phyloP scores from a whole-genome alignment of 139 green algal genomes.

The Coelastrella sp. region DNA sequence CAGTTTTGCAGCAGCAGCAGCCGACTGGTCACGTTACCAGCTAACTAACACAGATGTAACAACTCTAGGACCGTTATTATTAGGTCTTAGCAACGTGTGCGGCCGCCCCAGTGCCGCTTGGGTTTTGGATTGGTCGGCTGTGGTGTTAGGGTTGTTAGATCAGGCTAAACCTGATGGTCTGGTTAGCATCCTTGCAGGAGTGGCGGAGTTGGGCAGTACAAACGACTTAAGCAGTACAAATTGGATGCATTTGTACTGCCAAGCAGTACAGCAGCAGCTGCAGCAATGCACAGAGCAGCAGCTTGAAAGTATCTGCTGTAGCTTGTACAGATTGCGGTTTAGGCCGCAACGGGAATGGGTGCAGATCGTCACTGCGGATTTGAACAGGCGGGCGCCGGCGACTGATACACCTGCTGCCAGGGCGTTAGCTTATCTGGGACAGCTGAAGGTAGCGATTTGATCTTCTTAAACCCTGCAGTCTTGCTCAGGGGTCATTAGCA shows the following conservation, averaged over 20 bases:
- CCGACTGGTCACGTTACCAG: slow-evolving; percentile 33
- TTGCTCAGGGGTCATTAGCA: too few relatives aligned
- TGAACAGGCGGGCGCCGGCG: not conserved
- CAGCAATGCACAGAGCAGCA: not conserved
- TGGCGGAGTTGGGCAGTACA: not conserved
- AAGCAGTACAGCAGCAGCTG: slow-evolving; percentile 11
- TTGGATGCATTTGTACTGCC: slow-evolving; percentile 12
- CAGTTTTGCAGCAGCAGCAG: not conserved
- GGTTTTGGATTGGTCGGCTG: slow-evolving; percentile 35
- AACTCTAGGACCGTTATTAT: slow-evolving; percentile 23
- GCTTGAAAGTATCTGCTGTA: not conserved
- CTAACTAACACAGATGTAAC: not conserved
- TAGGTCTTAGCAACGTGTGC: not conserved
- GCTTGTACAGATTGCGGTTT: not conserved
- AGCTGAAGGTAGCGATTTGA: slow-evolving; percentile 16
- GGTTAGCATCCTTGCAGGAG: not conserved
- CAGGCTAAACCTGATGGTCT: not conserved
- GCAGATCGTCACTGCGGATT: not conserved
- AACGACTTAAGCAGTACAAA: not conserved
- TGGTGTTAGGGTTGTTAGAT: not conserved
- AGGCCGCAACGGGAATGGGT: slow-evolving; percentile 1
- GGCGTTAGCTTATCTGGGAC: not conserved
- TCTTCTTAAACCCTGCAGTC: too few relatives aligned
- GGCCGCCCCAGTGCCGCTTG: not conserved
- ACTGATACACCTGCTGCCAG: slow-evolving; percentile 23